Evolutionary conservation across 1,284 basidiomycete species (phyloP), one percentile per base, ranked within the genome.

Genomic region (Cryptococcus sp.): DNA sequence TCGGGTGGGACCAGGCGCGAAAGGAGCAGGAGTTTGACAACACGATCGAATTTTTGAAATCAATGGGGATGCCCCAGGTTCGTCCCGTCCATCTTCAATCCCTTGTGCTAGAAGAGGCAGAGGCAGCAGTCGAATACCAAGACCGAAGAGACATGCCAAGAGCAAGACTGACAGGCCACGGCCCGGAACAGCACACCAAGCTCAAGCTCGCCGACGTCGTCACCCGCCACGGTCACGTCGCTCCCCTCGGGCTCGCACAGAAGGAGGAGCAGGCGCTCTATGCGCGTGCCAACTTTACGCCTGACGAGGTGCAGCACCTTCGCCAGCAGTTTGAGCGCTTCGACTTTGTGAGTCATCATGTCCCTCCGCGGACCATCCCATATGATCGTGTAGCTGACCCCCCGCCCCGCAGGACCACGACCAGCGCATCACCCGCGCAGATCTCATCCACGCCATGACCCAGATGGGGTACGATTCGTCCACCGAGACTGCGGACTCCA

Each of bases 31-130:
- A 91, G 78, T 83, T 89, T 62, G 76, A 80, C 46, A 76, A 81
- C 4, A 83, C 84, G 0, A 79, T 86, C n/a, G 71, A 73, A 40
- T 91, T 89, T 78, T 80, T 92, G 49, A 79, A 79, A 54, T 85
- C 82, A 61, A 92, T 92, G 89, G 89, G 89, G 11, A 80, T 91
- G 35, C 80, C 80, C 6, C 80, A 81, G 28, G 81, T 82, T 61
- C 76, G 78, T 64, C 60, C 42, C 42, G 18, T 40, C 23, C 23
- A 52, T 45, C 55, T 57, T 35, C 56, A 21, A 18, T 28, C 43
- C 20, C 40, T 36, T n/a, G 16, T 39, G 36, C 23, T 36, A 24
- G 28, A 33, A 4, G 5, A 4, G 4, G 9, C 9, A 4, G 5
- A 33, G 9, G 28, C 4, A 5, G 5, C 28, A 33, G 4, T 9